A percentile compares a stretch with the other conserved stretches of the same genome.
Conservation (phyloP, 345 rosid genomes). For the Firmiana major region DNA sequence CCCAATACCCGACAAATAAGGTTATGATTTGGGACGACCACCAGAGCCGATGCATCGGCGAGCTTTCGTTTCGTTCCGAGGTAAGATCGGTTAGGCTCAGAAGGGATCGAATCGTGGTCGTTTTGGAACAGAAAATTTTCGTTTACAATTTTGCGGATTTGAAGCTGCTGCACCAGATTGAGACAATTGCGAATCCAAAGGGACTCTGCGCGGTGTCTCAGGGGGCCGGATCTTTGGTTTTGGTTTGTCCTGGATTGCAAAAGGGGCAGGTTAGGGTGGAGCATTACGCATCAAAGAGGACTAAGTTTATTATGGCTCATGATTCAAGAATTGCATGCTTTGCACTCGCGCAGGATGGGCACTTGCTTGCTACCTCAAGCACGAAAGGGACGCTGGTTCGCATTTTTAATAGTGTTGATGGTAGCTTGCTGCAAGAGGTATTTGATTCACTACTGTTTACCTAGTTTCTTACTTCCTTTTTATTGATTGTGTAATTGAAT, state of each 20-base stretch:
- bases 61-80: no score
- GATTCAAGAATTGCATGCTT: constrained; percentile 94
- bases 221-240: constrained; percentile 64
- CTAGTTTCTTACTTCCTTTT: no score
- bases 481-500: not conserved
- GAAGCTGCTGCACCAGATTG: constrained; percentile 87
- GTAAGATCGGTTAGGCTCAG: constrained; percentile 80
- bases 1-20: no score
- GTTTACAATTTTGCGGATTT: constrained; percentile 86
- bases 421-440: constrained; percentile 86
- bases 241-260: constrained; percentile 86
- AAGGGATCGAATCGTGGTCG: constrained; percentile 77
- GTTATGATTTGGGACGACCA: no score
- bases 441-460: no score
- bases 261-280: constrained; percentile 91
- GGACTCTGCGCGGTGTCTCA: constrained; percentile 94
- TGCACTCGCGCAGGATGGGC: constrained; percentile 79
- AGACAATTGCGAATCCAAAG: constrained; percentile 79
- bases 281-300: constrained; percentile 82
- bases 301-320: constrained; percentile 90
- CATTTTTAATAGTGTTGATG: constrained; percentile 72
- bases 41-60: no score
- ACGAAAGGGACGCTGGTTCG: constrained; percentile 86
- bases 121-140: constrained; percentile 83
- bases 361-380: constrained; percentile 82